These are phyloP conservation scores for Myrmaecium sp. DNA, from an alignment of 2,329 filamentous ascomycete genomes.

Conservation along the genomic window DNA sequence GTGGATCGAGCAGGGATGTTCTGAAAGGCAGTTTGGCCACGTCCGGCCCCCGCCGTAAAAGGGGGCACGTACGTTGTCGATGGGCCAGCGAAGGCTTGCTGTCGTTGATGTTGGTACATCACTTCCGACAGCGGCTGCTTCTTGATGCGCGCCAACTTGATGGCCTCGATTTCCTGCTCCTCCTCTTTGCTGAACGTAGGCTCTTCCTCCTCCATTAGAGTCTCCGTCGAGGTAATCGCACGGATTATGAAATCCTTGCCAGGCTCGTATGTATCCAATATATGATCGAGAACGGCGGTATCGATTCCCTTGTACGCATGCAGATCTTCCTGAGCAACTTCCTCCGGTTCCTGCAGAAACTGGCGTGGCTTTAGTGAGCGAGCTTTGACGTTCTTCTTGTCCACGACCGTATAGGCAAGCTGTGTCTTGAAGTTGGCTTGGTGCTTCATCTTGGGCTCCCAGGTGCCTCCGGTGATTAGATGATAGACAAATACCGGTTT, in stretches of 20 bases:
- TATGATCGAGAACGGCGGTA: slow-evolving; percentile 39
- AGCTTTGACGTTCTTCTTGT: slow-evolving; percentile 62
- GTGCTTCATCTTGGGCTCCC: slow-evolving; percentile 58
- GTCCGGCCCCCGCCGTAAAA: too few species aligned
- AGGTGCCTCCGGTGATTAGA: slow-evolving; percentile 61
- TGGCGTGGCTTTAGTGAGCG: slow-evolving; percentile 36
- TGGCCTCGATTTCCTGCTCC: slow-evolving; percentile 31
- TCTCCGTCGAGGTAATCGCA: slow-evolving; percentile 50
- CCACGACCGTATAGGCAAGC: slow-evolving; percentile 62
- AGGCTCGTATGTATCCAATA: slow-evolving; percentile 36
- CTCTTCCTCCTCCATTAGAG: slow-evolving; percentile 53
- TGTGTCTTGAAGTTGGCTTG: slow-evolving; percentile 69
- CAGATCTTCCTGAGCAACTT: slow-evolving; percentile 36
- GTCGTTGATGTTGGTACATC: too few species aligned
- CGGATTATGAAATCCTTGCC: slow-evolving; percentile 28
- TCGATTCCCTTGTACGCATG: slow-evolving; percentile 41
- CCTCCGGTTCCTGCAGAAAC: slow-evolving; percentile 42
- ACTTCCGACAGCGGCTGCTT: too few species aligned
- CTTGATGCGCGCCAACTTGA: too few species aligned
- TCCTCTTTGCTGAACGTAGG: slow-evolving; percentile 48
- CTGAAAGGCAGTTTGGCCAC: too few species aligned
- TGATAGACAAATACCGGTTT: slow-evolving; percentile 77
- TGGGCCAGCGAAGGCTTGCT: too few species aligned
- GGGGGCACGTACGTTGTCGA: too few species aligned
- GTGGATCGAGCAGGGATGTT: too few species aligned